phyloP scores from a whole-genome alignment of 306 rosid genomes.

The barrel medic (Medicago truncatula) region DNA sequence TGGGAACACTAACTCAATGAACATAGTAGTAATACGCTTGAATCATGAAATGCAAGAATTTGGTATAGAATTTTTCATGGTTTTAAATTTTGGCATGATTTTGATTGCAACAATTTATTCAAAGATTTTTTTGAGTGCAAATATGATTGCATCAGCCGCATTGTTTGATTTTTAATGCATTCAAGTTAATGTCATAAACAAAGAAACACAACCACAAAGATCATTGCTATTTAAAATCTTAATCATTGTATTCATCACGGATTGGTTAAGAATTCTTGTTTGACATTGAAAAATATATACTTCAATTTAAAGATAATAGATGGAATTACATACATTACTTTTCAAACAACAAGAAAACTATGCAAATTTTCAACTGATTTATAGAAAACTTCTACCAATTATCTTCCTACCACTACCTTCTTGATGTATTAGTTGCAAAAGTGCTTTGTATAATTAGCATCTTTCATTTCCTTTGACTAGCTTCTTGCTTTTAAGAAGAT shows the following conservation, averaged over 20 bases:
- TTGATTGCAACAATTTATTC: neutral
- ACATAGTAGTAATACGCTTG: neutral
- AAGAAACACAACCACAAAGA: too few species aligned
- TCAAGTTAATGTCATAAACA: too few species aligned
- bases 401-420: neutral
- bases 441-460: neutral
- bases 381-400: neutral
- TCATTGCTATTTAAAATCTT: too few species aligned
- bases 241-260: too few species aligned
- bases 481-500: too few species aligned
- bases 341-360: neutral
- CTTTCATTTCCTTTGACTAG: too few species aligned
- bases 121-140: neutral
- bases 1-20: constrained; percentile 9
- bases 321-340: too few species aligned
- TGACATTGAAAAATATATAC: too few species aligned
- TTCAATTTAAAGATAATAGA: too few species aligned
- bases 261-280: too few species aligned
- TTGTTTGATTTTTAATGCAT: too few species aligned
- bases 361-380: neutral
- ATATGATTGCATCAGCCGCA: neutral
- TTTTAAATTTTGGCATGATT: neutral
- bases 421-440: neutral
- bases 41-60: neutral
- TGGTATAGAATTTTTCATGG: neutral